phyloP scores from a whole-genome alignment of 1,284 basidiomycete species.

The Sanguinoderma infundibulare region DNA sequence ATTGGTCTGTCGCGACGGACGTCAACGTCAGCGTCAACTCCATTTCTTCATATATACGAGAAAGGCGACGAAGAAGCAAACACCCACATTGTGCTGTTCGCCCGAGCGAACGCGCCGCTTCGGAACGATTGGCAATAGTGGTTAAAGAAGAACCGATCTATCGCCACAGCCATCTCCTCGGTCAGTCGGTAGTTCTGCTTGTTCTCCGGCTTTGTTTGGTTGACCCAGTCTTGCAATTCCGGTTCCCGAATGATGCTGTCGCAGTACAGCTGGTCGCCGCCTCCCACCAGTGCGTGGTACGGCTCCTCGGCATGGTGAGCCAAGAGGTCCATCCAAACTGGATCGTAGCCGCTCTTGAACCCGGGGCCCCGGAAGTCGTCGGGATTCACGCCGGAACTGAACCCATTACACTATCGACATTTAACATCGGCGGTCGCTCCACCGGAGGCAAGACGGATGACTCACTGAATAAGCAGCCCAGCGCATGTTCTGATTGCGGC shows the following conservation, averaged over 20 bases:
- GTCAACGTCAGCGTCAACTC: conserved; percentile 52
- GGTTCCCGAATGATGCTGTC: conserved; percentile 75
- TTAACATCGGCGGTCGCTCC: neutral
- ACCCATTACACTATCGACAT: conserved; percentile 74
- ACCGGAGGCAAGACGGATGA: conserved; percentile 12
- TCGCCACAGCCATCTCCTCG: conserved; percentile 75
- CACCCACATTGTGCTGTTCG: conserved; percentile 90
- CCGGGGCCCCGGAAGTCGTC: conserved; percentile 80
- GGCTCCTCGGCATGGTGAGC: conserved; percentile 79
- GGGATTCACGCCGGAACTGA: conserved; percentile 79
- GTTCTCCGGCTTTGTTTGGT: conserved; percentile 62
- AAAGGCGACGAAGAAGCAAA: conserved; percentile 1
- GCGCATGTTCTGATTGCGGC: conserved; percentile 83
- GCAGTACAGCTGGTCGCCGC: conserved; percentile 86
- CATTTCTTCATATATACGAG: conserved; percentile 35
- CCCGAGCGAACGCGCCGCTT: conserved; percentile 89
- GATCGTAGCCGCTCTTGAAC: conserved; percentile 82
- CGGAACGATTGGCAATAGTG: conserved; percentile 91
- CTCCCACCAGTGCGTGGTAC: conserved; percentile 86
- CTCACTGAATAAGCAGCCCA: conserved; percentile 87
- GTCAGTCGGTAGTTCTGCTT: conserved; percentile 73
- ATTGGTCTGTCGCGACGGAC: conserved; percentile 34
- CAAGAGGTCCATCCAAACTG: conserved; percentile 92
- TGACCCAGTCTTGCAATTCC: conserved; percentile 84
- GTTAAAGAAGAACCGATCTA: conserved; percentile 90